Evolutionary conservation across 768 basidiomycete genomes (phyloP), one percentile per base, ranked within the genome.

Genomic region (Serendipita sp.): DNA sequence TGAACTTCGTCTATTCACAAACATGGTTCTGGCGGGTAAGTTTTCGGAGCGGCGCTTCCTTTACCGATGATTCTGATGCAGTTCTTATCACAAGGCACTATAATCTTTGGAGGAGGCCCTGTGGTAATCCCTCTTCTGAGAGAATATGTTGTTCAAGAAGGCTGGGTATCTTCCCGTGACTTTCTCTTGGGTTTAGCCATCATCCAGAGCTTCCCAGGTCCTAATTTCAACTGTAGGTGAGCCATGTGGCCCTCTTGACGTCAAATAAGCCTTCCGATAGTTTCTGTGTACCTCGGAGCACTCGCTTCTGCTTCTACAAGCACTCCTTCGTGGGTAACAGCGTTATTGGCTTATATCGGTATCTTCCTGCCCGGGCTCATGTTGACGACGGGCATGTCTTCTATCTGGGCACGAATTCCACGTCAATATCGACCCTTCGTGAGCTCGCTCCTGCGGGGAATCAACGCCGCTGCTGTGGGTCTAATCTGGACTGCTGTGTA

Each of bases 111-210:
- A 34, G 82, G 81, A 13, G 82, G 82, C 44, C 81, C 82, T 1
- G 82, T 83, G 8, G 81, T 83, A 38, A 79, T 82, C 66, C 81
- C 81, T 10, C 74, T 82, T 3, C 72, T 82, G 15, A 73, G 79
- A 34, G 76, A 76, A 63, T 83, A 83, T 68, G 76, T 77, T 1
- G 81, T 83, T 30, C 75, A 77, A 23, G 74, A 74, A 36, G 79
- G 78, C 23, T 80, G 80, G 80, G 80, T 83, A 34, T 74, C 76
- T 23, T 75, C 79, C 7, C 75, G 80, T 51, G 80, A 83, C 71
- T 83, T 83, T 69, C 73, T 83, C 28, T 72, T 82, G 35, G 80
- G 81, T 4, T 74, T 81, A 34, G 81, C 81, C 23, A 75, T 80
- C 54, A 74, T 78, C 56, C 79, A 78, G 69, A 78, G 77, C 8